Conservation (phyloP, 2,329 filamentous ascomycete genomes). For the Boeremia exigua region DNA sequence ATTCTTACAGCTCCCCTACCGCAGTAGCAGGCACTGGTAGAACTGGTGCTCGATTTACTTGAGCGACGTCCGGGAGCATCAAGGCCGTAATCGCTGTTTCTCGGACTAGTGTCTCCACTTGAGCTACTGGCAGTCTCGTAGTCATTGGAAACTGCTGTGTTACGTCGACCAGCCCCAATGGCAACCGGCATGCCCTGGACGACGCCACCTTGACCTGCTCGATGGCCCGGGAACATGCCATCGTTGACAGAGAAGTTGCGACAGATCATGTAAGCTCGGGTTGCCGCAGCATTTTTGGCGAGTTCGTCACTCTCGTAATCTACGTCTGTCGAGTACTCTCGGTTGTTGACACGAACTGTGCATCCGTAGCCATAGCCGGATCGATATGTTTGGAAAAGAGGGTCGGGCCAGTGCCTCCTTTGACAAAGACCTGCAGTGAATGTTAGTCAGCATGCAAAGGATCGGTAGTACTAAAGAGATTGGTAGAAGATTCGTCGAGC, state of each 20-base stretch:
- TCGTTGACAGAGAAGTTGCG: conserved; percentile 97
- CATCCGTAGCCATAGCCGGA: conserved; percentile 81
- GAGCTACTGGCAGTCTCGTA: conserved; percentile 59
- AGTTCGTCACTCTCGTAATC: conserved; percentile 81
- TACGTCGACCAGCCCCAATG: conserved; percentile 65
- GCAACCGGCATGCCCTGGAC: conserved; percentile 69
- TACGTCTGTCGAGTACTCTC: conserved; percentile 92
- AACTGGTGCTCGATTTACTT: conserved; percentile 44
- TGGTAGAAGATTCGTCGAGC: not conserved
- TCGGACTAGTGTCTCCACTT: conserved; percentile 64
- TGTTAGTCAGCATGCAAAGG: conserved; percentile 31
- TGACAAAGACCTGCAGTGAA: conserved; percentile 79
- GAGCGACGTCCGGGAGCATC: conserved; percentile 44
- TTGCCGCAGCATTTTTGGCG: conserved; percentile 91
- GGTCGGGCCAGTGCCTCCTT: conserved; percentile 91
- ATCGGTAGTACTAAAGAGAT: not conserved
- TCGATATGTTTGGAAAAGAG: conserved; percentile 82
- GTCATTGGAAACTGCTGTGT: conserved; percentile 55
- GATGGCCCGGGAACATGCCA: conserved; percentile 74
- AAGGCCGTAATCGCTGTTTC: conserved; percentile 54
- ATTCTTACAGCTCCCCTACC: conserved; percentile 48
- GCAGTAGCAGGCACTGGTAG: conserved; percentile 42
- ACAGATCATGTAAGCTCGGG: conserved; percentile 97
- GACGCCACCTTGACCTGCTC: conserved; percentile 60
- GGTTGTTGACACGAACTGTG: conserved; percentile 92